Evolutionary conservation across 495 filamentous ascomycete genomes (phyloP).

Genomic region (Halenospora varia): DNA sequence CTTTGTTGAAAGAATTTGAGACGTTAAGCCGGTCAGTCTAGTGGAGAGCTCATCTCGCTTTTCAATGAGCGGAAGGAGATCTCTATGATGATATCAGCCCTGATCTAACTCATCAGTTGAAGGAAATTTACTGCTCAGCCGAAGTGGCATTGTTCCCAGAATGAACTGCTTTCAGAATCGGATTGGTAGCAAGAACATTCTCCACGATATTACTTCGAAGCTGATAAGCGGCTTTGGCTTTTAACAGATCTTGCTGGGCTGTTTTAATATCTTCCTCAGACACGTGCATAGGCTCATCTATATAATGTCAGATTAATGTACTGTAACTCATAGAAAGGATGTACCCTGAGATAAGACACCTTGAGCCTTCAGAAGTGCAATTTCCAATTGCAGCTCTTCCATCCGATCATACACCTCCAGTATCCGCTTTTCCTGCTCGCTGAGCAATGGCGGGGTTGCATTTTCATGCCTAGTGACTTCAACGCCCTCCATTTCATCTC

Average conservation of each 20-base stretch:
- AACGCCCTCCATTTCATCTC: conserved; percentile 20
- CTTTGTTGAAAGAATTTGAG: conserved; percentile 41
- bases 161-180: conserved; percentile 73
- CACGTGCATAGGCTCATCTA: conserved; percentile 15
- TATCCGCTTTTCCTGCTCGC: conserved; percentile 55
- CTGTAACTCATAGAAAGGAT: not conserved
- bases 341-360: conserved; percentile 27
- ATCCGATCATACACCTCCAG: conserved; percentile 66
- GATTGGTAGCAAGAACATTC: conserved; percentile 63
- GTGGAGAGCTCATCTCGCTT: conserved; percentile 63
- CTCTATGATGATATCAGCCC: conserved; percentile 36
- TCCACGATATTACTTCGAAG: conserved; percentile 63
- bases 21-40: conserved; percentile 51
- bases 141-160: conserved; percentile 58
- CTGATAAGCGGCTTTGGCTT: conserved; percentile 63
- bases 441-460: conserved; percentile 45
- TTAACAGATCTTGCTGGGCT: conserved; percentile 61
- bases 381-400: conserved; percentile 66
- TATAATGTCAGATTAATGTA: conserved; percentile 5
- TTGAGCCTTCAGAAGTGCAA: conserved; percentile 59
- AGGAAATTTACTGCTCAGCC: conserved; percentile 58
- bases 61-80: conserved; percentile 59
- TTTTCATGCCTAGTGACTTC: conserved; percentile 2
- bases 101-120: no score
- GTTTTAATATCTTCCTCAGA: conserved; percentile 45